Conservation (phyloP, 352 stramenopile genomes). For the Globisporangium cederbergense region DNA sequence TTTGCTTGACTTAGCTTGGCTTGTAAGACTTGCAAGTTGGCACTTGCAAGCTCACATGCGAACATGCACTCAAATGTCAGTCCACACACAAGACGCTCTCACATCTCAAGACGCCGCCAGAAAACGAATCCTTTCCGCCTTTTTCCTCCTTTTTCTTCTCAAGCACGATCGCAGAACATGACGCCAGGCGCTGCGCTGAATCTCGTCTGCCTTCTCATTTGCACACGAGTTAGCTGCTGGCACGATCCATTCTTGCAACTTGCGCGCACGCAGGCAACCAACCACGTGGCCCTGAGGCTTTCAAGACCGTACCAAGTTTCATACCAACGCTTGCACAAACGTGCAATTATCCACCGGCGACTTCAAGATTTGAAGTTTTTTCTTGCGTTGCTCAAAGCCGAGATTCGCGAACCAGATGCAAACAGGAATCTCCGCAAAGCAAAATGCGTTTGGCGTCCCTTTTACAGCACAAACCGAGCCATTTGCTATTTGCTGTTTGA, state of each 20-base stretch:
- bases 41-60: no score
- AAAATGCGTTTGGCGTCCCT: neutral
- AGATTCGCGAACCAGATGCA: conserved; percentile 9
- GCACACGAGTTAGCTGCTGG: neutral
- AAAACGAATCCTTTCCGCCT: neutral
- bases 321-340: neutral
- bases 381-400: neutral
- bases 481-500: neutral
- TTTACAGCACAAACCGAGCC: neutral
- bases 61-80: neutral
- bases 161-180: neutral
- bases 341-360: no score
- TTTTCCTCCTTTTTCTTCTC: neutral
- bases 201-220: neutral
- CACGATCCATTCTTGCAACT: no score
- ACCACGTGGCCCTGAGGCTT: no score
- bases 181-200: neutral
- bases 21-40: no score
- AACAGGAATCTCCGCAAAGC: neutral
- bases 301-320: neutral
- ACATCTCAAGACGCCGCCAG: neutral
- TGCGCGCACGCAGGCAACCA: no score
- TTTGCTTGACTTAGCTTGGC: no score
- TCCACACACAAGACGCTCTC: neutral
- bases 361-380: neutral